Evolutionary conservation across 1,284 basidiomycete genomes (phyloP).

Genomic region (Leccinum fallax): DNA sequence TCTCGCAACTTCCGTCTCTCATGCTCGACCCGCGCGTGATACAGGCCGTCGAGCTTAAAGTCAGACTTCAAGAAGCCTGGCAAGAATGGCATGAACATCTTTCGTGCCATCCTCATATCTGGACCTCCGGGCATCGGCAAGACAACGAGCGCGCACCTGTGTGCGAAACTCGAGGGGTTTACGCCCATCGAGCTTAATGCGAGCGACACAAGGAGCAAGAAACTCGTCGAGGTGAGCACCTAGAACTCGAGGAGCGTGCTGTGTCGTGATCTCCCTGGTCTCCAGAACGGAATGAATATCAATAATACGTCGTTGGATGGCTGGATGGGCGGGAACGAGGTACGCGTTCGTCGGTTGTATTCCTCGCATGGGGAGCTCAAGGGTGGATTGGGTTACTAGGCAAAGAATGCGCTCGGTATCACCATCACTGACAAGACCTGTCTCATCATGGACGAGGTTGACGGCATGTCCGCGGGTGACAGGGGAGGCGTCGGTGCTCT

Average conservation of each 20-base stretch:
- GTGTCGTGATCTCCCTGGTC: neutral
- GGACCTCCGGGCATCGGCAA: conserved; percentile 98
- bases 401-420: conserved; percentile 69
- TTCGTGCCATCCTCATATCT: conserved; percentile 86
- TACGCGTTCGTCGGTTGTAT: conserved; percentile 24
- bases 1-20: neutral
- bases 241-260: neutral
- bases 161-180: conserved; percentile 87
- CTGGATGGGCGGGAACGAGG: conserved; percentile 72
- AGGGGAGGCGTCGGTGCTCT: conserved; percentile 94
- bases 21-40: neutral
- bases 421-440: conserved; percentile 80
- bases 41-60: conserved; percentile 74
- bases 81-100: conserved; percentile 86
- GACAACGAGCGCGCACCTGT: conserved; percentile 94
- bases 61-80: conserved; percentile 92
- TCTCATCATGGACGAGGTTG: conserved; percentile 99
- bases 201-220: conserved; percentile 95
- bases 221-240: conserved; percentile 80
- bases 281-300: conserved; percentile 81
- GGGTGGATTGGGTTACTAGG: conserved; percentile 37
- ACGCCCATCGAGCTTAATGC: conserved; percentile 96
- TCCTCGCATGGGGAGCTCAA: neutral
- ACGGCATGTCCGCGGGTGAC: conserved; percentile 98
- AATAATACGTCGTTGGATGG: conserved; percentile 89